A percentile compares a stretch with the other conserved stretches of the same genome.
These are phyloP conservation scores for Euphorbia celastroides DNA, from an alignment of 441 rosid genomes.

Conservation along the genomic window DNA sequence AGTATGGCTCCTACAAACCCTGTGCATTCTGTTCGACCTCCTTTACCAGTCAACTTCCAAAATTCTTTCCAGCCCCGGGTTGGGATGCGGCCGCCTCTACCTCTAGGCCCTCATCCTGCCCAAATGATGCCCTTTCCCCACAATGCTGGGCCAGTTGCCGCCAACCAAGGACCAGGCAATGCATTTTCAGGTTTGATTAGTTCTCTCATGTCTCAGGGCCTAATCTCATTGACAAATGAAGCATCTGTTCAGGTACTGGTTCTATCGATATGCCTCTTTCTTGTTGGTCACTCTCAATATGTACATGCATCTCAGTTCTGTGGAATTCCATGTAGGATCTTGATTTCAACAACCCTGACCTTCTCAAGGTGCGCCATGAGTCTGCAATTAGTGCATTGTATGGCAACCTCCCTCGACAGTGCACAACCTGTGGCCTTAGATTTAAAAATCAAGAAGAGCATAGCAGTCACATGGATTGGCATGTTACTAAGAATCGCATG, in stretches of 20 bases:
- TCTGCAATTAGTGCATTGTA: conserved; percentile 70
- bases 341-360: conserved; percentile 78
- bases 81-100: conserved; percentile 54
- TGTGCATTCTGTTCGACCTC: conserved; percentile 28
- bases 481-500: conserved; percentile 94
- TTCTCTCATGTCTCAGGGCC: conserved; percentile 89
- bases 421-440: conserved; percentile 94
- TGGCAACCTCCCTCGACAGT: conserved; percentile 92
- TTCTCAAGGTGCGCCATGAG: conserved; percentile 73
- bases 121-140: conserved; percentile 46
- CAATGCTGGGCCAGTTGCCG: conserved; percentile 33
- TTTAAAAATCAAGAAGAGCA: conserved; percentile 94
- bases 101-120: conserved; percentile 46
- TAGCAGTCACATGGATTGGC: conserved; percentile 99
- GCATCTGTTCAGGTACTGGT: conserved; percentile 60
- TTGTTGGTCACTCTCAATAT: not conserved
- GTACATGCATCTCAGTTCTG: conserved; percentile 19
- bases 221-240: conserved; percentile 65
- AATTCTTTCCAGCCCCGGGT: conserved; percentile 31
- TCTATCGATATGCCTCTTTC: conserved; percentile 18
- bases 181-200: conserved; percentile 77
- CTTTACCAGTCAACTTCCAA: conserved; percentile 41
- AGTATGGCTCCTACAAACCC: conserved; percentile 32
- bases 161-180: conserved; percentile 48
- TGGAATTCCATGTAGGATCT: conserved; percentile 51